phyloP scores from a whole-genome alignment of 208 protist species.

The Polymyxa betae region DNA sequence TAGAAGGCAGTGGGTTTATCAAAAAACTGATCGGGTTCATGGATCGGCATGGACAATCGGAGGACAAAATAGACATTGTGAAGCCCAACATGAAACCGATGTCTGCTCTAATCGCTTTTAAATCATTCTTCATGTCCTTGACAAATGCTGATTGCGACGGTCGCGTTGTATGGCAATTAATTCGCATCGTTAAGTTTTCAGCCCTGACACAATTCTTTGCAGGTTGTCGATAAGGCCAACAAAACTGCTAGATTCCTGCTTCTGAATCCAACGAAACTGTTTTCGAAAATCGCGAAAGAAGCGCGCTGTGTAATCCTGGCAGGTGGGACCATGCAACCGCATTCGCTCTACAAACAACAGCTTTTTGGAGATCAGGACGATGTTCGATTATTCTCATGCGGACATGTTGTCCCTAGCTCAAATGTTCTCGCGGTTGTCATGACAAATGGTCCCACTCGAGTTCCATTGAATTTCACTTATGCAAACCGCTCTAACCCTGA shows the following conservation, averaged over 20 bases:
- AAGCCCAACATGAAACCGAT: neutral
- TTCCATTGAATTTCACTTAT: neutral
- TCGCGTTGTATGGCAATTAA: too few species aligned
- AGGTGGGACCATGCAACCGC: conserved; percentile 29
- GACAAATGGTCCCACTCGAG: neutral
- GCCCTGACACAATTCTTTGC: neutral
- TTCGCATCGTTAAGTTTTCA: too few species aligned
- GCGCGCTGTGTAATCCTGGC: conserved; percentile 19
- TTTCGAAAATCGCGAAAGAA: neutral
- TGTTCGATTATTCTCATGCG: conserved; percentile 9
- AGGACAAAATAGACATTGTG: too few species aligned
- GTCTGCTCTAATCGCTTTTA: neutral
- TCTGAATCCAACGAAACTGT: neutral
- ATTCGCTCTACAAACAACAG: neutral
- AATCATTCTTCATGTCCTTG: neutral
- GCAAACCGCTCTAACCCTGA: neutral
- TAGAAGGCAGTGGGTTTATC: neutral
- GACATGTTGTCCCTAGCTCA: neutral
- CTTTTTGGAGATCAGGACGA: neutral
- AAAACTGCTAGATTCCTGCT: neutral
- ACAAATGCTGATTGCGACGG: neutral
- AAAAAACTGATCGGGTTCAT: conserved; percentile 1
- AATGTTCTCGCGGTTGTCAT: conserved; percentile 6
- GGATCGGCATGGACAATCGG: neutral
- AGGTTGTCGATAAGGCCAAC: neutral